Conservation (phyloP, 2,329 filamentous ascomycete genomes). For the Colletotrichum lentis region DNA sequence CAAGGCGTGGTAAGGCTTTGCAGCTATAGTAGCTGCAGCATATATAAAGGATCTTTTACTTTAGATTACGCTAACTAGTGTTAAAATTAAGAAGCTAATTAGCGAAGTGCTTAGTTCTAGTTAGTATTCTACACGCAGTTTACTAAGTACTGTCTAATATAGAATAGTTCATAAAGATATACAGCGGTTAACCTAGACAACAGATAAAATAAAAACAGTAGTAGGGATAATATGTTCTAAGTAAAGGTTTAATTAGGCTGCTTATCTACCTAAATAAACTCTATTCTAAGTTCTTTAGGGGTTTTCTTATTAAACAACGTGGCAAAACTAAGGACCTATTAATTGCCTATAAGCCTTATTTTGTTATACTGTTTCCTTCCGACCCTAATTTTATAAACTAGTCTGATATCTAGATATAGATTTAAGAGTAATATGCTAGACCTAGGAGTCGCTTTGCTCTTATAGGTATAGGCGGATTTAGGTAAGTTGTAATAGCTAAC, state of each 20-base stretch:
- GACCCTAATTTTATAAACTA: conserved; percentile 36
- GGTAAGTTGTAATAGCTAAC: conserved; percentile 6
- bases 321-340: not conserved
- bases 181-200: not conserved
- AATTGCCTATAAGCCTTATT: not conserved
- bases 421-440: conserved; percentile 19
- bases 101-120: not conserved
- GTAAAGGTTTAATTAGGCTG: not conserved
- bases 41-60: conserved; percentile 42
- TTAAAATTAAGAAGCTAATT: conserved; percentile 6
- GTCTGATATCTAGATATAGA: conserved; percentile 27
- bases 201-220: not conserved
- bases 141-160: not conserved
- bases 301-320: not conserved
- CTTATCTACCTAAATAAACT: not conserved
- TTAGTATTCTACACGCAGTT: not conserved
- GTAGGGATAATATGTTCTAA: not conserved
- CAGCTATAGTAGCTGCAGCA: conserved; percentile 42
- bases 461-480: conserved; percentile 36
- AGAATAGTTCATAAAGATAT: not conserved
- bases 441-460: conserved; percentile 22
- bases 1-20: conserved; percentile 41
- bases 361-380: conserved; percentile 30
- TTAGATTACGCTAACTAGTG: conserved; percentile 31
- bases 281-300: not conserved